Conservation (phyloP, 2,329 filamentous ascomycete genomes). For the Seiridium unicorne region DNA sequence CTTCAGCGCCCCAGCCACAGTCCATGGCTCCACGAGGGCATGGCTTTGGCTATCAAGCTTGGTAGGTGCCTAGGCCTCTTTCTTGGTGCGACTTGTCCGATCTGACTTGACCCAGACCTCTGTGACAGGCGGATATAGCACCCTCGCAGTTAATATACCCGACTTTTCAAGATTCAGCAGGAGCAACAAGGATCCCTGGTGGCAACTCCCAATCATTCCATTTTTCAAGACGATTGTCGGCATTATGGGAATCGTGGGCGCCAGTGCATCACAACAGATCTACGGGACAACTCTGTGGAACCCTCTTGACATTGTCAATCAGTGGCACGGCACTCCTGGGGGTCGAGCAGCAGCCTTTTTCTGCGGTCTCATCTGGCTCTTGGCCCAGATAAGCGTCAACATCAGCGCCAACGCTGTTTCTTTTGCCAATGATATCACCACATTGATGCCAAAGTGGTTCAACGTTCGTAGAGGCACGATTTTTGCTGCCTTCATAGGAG, state of each 20-base stretch:
- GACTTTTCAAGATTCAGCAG: conserved; percentile 34
- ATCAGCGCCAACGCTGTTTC: conserved; percentile 27
- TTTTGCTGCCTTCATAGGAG: conserved; percentile 27
- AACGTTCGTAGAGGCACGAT: conserved; percentile 30
- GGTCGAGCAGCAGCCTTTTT: conserved; percentile 30
- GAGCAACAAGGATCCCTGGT: conserved; percentile 41
- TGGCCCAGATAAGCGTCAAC: conserved; percentile 33
- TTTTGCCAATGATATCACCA: conserved; percentile 28
- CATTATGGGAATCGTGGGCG: conserved; percentile 46
- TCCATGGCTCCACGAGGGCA: conserved; percentile 30
- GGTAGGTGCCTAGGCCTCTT: conserved; percentile 8
- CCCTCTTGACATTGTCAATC: conserved; percentile 43
- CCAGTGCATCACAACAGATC: conserved; percentile 40
- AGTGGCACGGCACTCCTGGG: conserved; percentile 30
- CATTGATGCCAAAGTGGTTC: conserved; percentile 26
- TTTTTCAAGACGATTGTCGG: conserved; percentile 45
- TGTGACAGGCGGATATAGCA: conserved; percentile 47
- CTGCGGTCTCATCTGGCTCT: conserved; percentile 31
- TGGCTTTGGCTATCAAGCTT: conserved; percentile 27
- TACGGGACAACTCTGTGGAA: conserved; percentile 48
- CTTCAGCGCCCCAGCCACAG: conserved; percentile 40
- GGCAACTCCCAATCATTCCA: conserved; percentile 46
- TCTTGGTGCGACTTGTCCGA: too few relatives aligned
- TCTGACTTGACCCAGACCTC: conserved; percentile 13
- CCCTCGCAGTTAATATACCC: conserved; percentile 49